These are phyloP conservation scores for Candida caryicola DNA, from an alignment of 805 yeast species.

Conservation along the genomic window DNA sequence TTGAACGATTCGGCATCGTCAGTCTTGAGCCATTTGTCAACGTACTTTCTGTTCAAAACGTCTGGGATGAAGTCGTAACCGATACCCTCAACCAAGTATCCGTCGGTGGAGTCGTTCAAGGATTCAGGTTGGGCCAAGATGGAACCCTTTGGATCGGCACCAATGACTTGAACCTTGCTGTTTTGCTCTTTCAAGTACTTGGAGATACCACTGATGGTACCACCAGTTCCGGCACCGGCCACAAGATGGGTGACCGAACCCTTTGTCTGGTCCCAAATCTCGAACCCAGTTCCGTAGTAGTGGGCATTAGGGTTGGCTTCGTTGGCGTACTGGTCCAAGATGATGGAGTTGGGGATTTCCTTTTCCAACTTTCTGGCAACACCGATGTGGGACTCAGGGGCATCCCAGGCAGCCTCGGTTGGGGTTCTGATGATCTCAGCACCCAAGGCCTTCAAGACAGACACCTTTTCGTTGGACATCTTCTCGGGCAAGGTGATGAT, in stretches of 20 bases:
- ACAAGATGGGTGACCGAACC: constrained; percentile 71
- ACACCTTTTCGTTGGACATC: constrained; percentile 88
- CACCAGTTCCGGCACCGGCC: constrained; percentile 96
- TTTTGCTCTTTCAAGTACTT: constrained; percentile 71
- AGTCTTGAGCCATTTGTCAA: constrained; percentile 83
- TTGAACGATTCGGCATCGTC: constrained; percentile 78
- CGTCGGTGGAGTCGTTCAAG: constrained; percentile 55
- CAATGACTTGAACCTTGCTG: constrained; percentile 59
- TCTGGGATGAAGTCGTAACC: constrained; percentile 89
- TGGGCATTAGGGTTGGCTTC: constrained; percentile 80
- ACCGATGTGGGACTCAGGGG: constrained; percentile 89
- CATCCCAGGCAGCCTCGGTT: constrained; percentile 89
- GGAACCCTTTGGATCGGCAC: constrained; percentile 87
- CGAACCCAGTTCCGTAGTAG: constrained; percentile 79
- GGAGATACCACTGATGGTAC: constrained; percentile 92
- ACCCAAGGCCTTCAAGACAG: constrained; percentile 83
- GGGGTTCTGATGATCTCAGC: constrained; percentile 91
- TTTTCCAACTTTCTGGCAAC: constrained; percentile 77
- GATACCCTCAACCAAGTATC: constrained; percentile 84
- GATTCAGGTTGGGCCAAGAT: constrained; percentile 77
- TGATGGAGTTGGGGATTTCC: constrained; percentile 82
- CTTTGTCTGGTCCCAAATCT: constrained; percentile 76
- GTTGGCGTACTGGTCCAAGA: constrained; percentile 80
- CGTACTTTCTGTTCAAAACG: constrained; percentile 61
- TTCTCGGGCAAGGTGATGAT: constrained; percentile 87